Percentiles rank a stretch among this genome's conserved stretches.
phyloP scores from a whole-genome alignment of 2,329 filamentous ascomycete genomes.

The Dactylellina haptotyla region DNA sequence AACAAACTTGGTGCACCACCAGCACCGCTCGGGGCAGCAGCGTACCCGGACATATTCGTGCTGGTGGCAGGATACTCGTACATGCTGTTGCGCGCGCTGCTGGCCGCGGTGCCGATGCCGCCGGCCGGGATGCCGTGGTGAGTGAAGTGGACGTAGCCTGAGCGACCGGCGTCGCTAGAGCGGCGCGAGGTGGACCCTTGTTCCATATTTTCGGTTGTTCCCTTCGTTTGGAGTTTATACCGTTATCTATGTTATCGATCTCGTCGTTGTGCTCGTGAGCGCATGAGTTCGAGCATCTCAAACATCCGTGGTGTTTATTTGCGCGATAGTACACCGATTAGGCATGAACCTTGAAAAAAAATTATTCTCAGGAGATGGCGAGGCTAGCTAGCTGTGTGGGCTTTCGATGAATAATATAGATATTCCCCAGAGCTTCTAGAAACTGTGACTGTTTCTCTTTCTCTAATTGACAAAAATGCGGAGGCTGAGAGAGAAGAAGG shows the following conservation, averaged over 20 bases:
- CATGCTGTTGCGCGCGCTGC: constrained; percentile 41
- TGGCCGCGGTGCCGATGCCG: constrained; percentile 33
- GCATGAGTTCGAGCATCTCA: neutral
- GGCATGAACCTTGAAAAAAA: too few species aligned
- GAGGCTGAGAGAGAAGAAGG: too few species aligned
- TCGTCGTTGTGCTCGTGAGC: too few species aligned
- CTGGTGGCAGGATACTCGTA: constrained; percentile 38
- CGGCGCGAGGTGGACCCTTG: constrained; percentile 23
- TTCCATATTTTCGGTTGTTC: constrained; percentile 28
- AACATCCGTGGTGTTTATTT: neutral
- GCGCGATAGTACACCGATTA: too few species aligned
- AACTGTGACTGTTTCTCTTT: constrained; percentile 27
- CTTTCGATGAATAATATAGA: constrained; percentile 9
- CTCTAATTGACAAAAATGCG: too few species aligned
- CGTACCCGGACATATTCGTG: constrained; percentile 26
- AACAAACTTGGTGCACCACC: neutral
- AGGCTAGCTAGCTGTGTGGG: neutral
- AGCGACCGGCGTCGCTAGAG: constrained; percentile 32
- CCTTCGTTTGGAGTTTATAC: neutral
- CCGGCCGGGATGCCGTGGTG: constrained; percentile 27
- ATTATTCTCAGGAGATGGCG: too few species aligned
- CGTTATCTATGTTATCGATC: too few species aligned
- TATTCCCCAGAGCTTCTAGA: constrained; percentile 17
- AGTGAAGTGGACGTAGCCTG: constrained; percentile 41
- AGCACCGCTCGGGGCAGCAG: neutral